Percentiles rank a stretch among this genome's conserved stretches.
Conservation (phyloP, 2,329 filamentous ascomycete species). For the Xylaria multiplex region DNA sequence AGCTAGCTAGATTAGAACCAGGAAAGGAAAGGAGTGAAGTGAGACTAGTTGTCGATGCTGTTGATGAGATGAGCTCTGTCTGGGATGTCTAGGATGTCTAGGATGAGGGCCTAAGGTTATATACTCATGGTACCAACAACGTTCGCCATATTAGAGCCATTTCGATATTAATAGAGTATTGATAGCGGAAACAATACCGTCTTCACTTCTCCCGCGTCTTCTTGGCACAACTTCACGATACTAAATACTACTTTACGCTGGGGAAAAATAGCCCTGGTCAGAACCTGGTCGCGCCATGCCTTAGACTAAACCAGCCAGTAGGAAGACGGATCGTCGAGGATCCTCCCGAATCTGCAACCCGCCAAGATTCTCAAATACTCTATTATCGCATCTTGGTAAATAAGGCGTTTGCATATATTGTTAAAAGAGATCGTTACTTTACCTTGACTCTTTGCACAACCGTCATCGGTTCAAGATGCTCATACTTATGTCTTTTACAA, state of each 20-base stretch:
- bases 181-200: no score
- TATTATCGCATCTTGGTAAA: no score
- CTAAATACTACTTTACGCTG: constrained; percentile 1
- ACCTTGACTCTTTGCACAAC: neutral
- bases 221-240: neutral
- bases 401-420: no score
- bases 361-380: constrained; percentile 5
- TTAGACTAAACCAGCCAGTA: constrained; percentile 15
- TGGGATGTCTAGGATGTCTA: neutral
- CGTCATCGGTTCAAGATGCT: neutral
- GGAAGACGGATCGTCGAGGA: constrained; percentile 5
- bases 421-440: neutral
- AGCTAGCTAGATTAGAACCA: constrained; percentile 18
- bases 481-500: neutral
- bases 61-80: neutral
- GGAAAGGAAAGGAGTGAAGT: constrained; percentile 9
- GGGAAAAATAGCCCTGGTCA: constrained; percentile 14
- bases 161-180: neutral
- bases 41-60: neutral
- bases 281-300: neutral
- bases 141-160: constrained; percentile 13
- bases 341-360: constrained; percentile 28
- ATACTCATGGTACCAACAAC: constrained; percentile 10
- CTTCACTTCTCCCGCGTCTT: neutral
- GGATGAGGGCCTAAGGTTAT: constrained; percentile 16